Conservation (phyloP, 192 early-diverging fungal species). For the Pilobolus umbonatus region DNA sequence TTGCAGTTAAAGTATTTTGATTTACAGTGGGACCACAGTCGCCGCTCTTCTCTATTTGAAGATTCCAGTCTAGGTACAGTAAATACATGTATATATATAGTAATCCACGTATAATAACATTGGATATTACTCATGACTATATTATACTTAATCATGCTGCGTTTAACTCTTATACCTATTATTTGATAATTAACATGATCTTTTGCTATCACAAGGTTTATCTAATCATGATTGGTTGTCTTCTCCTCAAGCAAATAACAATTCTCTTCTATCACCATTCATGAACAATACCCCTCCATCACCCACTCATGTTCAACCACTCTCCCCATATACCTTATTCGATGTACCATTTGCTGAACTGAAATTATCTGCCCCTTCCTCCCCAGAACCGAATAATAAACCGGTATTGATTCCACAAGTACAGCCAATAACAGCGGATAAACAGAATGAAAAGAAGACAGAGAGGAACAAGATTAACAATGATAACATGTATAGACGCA, state of each 20-base stretch:
- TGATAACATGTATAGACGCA: too few species aligned
- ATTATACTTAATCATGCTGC: too few species aligned
- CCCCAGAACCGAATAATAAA: conserved; percentile 20
- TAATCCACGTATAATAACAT: too few species aligned
- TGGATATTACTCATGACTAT: too few species aligned
- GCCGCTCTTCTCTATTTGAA: conserved; percentile 10
- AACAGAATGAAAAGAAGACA: neutral
- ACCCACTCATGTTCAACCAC: conserved; percentile 5
- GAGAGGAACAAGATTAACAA: too few species aligned
- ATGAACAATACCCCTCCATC: conserved; percentile 13
- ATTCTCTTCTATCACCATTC: neutral
- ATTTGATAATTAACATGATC: neutral
- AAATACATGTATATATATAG: too few species aligned
- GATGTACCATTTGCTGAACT: conserved; percentile 24
- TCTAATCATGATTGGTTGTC: conserved; percentile 8
- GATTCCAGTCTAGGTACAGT: conserved; percentile 8
- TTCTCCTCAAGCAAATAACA: neutral
- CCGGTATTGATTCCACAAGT: neutral
- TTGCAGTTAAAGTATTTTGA: conserved; percentile 26
- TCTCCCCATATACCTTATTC: conserved; percentile 17
- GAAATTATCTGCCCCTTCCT: conserved; percentile 14
- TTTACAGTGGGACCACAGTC: conserved; percentile 7
- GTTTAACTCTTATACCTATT: neutral
- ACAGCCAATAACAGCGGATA: neutral
- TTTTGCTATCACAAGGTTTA: conserved; percentile 6